phyloP scores from a whole-genome alignment of 129 eudicot genomes.

The Chrysanthemum makinoi region DNA sequence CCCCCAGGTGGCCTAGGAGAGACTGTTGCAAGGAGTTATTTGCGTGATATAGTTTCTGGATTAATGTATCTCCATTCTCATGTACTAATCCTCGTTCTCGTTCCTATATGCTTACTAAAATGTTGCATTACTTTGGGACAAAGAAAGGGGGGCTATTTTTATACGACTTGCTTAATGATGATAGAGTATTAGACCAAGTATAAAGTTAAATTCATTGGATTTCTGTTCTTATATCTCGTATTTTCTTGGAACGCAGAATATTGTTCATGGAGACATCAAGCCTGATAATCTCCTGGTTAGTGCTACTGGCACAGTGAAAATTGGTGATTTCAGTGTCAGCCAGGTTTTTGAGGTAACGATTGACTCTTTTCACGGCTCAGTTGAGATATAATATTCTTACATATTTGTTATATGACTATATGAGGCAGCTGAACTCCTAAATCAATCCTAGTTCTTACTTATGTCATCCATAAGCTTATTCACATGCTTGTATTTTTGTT shows the following conservation, averaged over 20 bases:
- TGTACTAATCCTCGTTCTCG: constrained; percentile 31
- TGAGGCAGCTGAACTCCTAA: background rate
- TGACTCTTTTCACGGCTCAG: background rate
- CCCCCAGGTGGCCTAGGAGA: constrained; percentile 76
- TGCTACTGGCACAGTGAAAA: constrained; percentile 78
- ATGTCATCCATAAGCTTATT: constrained; percentile 10
- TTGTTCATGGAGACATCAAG: constrained; percentile 94
- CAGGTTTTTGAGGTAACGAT: constrained; percentile 89
- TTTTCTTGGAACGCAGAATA: constrained; percentile 51
- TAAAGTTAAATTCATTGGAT: constrained; percentile 17
- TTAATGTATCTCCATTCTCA: constrained; percentile 92
- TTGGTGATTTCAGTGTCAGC: constrained; percentile 94
- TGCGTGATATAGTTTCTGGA: constrained; percentile 87
- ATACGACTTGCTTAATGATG: background rate
- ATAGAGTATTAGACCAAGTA: background rate
- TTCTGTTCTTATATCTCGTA: constrained; percentile 11
- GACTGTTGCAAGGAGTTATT: constrained; percentile 60
- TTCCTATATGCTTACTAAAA: background rate
- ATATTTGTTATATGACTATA: background rate
- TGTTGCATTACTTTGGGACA: constrained; percentile 10
- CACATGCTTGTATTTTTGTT: background rate
- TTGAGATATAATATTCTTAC: background rate
- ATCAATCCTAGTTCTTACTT: background rate
- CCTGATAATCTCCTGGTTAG: constrained; percentile 93
- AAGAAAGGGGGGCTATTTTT: background rate